These are phyloP conservation scores for Mycogone perniciosa DNA, from an alignment of 2,329 filamentous ascomycete genomes.

Conservation along the genomic window DNA sequence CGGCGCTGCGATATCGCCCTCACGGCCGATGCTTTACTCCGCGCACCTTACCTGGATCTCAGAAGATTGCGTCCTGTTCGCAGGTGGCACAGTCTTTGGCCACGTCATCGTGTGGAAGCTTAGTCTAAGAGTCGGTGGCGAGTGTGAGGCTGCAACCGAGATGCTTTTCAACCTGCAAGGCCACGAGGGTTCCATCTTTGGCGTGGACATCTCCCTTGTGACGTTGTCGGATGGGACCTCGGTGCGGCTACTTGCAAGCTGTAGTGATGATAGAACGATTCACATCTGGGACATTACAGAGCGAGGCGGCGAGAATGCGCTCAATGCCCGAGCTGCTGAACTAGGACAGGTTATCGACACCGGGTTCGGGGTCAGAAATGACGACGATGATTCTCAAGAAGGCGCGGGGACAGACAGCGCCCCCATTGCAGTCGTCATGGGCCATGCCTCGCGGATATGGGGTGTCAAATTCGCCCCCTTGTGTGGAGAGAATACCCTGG, in stretches of 20 bases:
- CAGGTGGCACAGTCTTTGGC: conserved; percentile 88
- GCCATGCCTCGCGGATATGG: conserved; percentile 88
- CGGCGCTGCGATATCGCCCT: conserved; percentile 52
- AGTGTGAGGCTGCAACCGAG: conserved; percentile 24
- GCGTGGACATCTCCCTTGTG: conserved; percentile 68
- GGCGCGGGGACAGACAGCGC: conserved; percentile 6
- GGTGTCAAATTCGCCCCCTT: conserved; percentile 59
- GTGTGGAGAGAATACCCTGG: conserved; percentile 15
- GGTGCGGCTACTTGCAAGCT: conserved; percentile 71
- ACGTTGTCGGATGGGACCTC: conserved; percentile 29
- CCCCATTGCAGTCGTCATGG: conserved; percentile 69
- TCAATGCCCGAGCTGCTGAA: conserved; percentile 56
- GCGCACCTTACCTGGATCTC: conserved; percentile 64
- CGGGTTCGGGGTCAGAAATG: conserved; percentile 6
- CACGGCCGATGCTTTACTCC: conserved; percentile 82
- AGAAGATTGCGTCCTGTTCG: conserved; percentile 59
- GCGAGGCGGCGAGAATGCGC: conserved; percentile 18
- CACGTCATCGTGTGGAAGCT: conserved; percentile 89
- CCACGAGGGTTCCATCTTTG: conserved; percentile 92
- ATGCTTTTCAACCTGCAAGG: conserved; percentile 51
- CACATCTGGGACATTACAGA: conserved; percentile 78
- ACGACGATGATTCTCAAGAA: not conserved
- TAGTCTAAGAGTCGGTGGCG: conserved; percentile 24
- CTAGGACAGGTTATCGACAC: conserved; percentile 13
- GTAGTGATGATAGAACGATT: conserved; percentile 90